Evolutionary conservation across 768 basidiomycete genomes (phyloP), one percentile per base, ranked within the genome.

Genomic region (Hygrophoropsis aurantiaca): DNA sequence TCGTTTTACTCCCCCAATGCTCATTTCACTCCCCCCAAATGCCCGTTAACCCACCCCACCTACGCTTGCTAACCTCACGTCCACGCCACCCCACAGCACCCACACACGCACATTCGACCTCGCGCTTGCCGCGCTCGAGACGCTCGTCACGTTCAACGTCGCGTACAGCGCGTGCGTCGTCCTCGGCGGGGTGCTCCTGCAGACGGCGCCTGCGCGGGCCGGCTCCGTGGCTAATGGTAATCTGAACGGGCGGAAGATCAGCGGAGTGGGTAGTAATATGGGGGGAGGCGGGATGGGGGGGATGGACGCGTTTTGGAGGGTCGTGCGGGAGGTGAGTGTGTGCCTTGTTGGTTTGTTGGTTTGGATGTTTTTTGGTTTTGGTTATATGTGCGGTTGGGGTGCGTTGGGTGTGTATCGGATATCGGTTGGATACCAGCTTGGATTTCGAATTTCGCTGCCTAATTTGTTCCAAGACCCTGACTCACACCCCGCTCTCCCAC

Each of bases 111-210:
- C 77, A 1, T 79, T 84, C n/a, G 95, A 99, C 66, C 80, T 95
- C n/a, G 65, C 82, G n/a, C 71, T 97, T 33, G 91, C 97, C 0
- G 78, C 81, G 5, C 53, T 87, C 6, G 82, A 93, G 44, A 85
- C 93, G 0, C 60, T 85, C 10, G 69, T 89, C 13, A 95, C 93
- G 4, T 89, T 88, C 64, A 79, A 81, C 32, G 75, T 94, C 19
- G 88, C 97, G 0, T 95, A 94, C 62, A 81, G 85, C 2, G 87
- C 94, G 0, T 91, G 85, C 33, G 74, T 85, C 10, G 80, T 90
- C 0, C 86, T 95, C 11, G 95, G 92, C 2, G 82, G 85, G 6
- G 85, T 93, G 2, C 73, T 99, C 2, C 66, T 98, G 11, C 97
- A 98, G 66, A 98, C 97, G 0, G 81, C 92, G 0, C 94, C 94